Base-by-base conservation (phyloP, 1,284 basidiomycete species). In the Moesziomyces sp. region DNA sequence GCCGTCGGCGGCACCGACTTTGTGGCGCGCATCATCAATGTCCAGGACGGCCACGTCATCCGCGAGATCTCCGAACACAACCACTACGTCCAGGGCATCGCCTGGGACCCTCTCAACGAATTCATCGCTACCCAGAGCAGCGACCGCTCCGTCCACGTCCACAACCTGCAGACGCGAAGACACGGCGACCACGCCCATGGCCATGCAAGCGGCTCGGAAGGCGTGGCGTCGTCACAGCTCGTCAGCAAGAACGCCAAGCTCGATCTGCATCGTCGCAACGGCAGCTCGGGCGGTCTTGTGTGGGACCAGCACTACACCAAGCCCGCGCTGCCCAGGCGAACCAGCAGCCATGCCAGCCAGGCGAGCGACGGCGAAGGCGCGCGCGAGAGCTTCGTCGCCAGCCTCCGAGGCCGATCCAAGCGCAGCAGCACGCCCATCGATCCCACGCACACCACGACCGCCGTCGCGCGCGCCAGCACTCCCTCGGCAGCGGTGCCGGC, bases 1-100 rank as follows among this genome's bases (percentile, higher is more conserved):
- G 89, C 98, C 52, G 91, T 94, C 14, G 96, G 96, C 10, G 95
- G 93, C 78, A 98, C 96, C 5, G 97, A 99, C 84, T 97, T 98
- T 82, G 92, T 91, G 3, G 95, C 94, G 0, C 87, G 93, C 48
- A 90, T 97, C 57, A 94, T 92, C 85, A 89, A 90, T 21, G 87
- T 90, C 3, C 86, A 86, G 19, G 92, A 94, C 82, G 93, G 81
- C 19, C 62, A 74, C 19, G 74, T 83, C 45, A 67, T 80, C n/a
- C 77, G 77, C 26, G 79, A 82, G 46, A 80, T 84, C 19, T 74
- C 78, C 11, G 81, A 84, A 34, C 82, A 84, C 64, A 77, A 70
- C 38, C 82, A 82, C 57, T 82, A 83, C 61, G 76, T 84, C 9
- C 82, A 84, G 51, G 82, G 82, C n/a, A 77, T 84, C 14, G 78